These are phyloP conservation scores for Achaetomium macrosporum DNA, from an alignment of 2,329 filamentous ascomycete genomes.

Conservation along the genomic window DNA sequence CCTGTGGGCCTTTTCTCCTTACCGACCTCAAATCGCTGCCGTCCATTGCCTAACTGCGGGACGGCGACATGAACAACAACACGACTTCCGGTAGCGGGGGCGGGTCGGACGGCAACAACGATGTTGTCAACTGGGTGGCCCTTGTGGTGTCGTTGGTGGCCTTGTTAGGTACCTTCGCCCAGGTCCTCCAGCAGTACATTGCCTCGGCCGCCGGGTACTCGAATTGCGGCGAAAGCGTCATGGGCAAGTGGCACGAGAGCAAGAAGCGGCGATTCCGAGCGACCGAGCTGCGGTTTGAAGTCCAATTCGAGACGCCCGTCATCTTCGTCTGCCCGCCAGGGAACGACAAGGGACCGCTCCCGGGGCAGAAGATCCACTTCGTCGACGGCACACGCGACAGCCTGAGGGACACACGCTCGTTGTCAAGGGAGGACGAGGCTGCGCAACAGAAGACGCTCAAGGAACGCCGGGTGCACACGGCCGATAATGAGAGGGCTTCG, in stretches of 20 bases:
- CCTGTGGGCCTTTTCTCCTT: too few relatives aligned
- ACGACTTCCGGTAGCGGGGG: not conserved
- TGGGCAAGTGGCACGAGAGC: slow-evolving; percentile 40
- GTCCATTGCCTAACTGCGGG: too few relatives aligned
- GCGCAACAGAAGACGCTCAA: slow-evolving; percentile 19
- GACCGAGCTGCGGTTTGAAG: slow-evolving; percentile 44
- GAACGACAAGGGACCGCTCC: slow-evolving; percentile 35
- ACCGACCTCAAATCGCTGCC: not conserved
- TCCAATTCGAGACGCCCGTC: slow-evolving; percentile 44
- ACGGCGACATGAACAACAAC: slow-evolving; percentile 7
- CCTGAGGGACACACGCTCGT: slow-evolving; percentile 31
- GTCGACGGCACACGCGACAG: slow-evolving; percentile 37
- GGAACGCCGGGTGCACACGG: slow-evolving; percentile 42
- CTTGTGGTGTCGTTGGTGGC: slow-evolving; percentile 44
- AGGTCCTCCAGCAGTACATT: slow-evolving; percentile 46
- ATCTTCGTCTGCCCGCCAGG: slow-evolving; percentile 43
- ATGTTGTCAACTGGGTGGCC: slow-evolving; percentile 38
- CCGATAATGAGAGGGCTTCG: slow-evolving; percentile 51
- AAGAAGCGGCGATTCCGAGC: slow-evolving; percentile 37
- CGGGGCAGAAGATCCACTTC: slow-evolving; percentile 29
- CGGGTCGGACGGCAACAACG: slow-evolving; percentile 11
- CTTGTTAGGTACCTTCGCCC: slow-evolving; percentile 39
- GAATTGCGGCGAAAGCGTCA: slow-evolving; percentile 43
- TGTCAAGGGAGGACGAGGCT: slow-evolving; percentile 27
- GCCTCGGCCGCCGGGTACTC: slow-evolving; percentile 45